A percentile compares a stretch with the other conserved stretches of the same genome.
phyloP scores from a whole-genome alignment of 2,329 filamentous ascomycete species.

The Penicillium sp. region DNA sequence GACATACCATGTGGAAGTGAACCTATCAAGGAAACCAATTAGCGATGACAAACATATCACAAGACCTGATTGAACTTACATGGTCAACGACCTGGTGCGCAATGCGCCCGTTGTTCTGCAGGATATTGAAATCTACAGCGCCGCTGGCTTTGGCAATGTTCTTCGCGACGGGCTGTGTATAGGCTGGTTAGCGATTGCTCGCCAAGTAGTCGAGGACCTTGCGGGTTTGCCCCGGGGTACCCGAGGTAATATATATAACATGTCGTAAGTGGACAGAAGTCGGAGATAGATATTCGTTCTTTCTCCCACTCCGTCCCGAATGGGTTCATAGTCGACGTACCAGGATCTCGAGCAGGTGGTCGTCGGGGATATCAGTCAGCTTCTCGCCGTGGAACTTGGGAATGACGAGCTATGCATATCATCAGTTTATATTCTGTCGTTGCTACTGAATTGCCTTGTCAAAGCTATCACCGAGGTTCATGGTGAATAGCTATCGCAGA shows the following conservation, averaged over 20 bases:
- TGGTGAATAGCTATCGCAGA: background rate
- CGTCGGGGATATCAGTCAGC: constrained; percentile 87
- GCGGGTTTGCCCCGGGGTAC: constrained; percentile 9
- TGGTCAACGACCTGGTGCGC: constrained; percentile 93
- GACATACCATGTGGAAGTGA: constrained; percentile 83
- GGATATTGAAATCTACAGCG: constrained; percentile 79
- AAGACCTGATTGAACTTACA: constrained; percentile 51
- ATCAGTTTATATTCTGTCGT: background rate
- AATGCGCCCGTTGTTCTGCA: constrained; percentile 91
- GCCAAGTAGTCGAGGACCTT: constrained; percentile 23
- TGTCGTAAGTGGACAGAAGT: background rate
- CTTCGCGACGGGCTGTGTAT: constrained; percentile 72
- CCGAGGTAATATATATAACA: background rate
- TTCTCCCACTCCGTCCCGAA: background rate
- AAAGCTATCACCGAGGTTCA: background rate
- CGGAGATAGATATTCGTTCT: background rate
- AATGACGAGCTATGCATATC: constrained; percentile 71
- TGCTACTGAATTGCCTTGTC: background rate
- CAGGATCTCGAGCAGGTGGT: constrained; percentile 75
- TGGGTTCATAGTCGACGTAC: constrained; percentile 45
- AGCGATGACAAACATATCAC: constrained; percentile 1
- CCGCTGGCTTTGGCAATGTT: constrained; percentile 75
- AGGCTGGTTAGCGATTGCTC: constrained; percentile 11
- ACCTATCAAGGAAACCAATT: constrained; percentile 51
- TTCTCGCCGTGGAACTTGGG: constrained; percentile 93